Conservation (phyloP, 2,329 filamentous ascomycete species). For the Sclerotiophoma versabilis region DNA sequence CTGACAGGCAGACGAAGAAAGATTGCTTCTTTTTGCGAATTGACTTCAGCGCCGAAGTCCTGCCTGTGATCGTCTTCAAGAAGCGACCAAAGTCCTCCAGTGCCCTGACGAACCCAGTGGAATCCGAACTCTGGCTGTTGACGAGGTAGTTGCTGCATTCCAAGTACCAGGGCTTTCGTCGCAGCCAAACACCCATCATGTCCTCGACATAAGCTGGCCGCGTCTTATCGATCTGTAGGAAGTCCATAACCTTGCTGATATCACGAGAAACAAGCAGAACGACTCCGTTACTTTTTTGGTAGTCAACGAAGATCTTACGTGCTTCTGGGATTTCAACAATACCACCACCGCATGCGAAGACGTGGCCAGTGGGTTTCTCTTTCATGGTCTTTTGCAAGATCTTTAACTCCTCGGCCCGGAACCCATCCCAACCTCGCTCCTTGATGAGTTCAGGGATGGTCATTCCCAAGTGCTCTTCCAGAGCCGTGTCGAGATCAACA, state of each 20-base stretch:
- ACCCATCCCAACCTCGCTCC: slow-evolving; percentile 82
- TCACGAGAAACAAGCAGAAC: slow-evolving; percentile 89
- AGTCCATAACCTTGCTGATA: slow-evolving; percentile 86
- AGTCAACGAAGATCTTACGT: slow-evolving; percentile 75
- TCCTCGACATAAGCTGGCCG: slow-evolving; percentile 92
- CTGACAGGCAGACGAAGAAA: slow-evolving; percentile 91
- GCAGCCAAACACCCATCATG: slow-evolving; percentile 88
- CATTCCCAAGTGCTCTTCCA: slow-evolving; percentile 76
- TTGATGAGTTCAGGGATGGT: slow-evolving; percentile 88
- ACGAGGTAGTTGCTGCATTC: slow-evolving; percentile 96
- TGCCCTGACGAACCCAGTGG: slow-evolving; percentile 58
- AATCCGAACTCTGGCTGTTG: slow-evolving; percentile 74
- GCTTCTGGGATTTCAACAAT: slow-evolving; percentile 87
- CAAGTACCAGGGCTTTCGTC: slow-evolving; percentile 87
- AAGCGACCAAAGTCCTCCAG: slow-evolving; percentile 77
- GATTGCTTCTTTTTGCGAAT: slow-evolving; percentile 73
- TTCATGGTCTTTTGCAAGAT: slow-evolving; percentile 76
- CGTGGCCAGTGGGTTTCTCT: slow-evolving; percentile 75
- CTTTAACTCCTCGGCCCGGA: slow-evolving; percentile 78
- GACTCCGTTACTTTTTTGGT: slow-evolving; percentile 77
- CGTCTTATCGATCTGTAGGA: slow-evolving; percentile 85
- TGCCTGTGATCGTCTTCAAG: slow-evolving; percentile 71
- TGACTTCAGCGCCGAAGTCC: slow-evolving; percentile 60
- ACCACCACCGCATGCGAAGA: slow-evolving; percentile 94
- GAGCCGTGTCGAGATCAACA: slow-evolving; percentile 85